A percentile compares a stretch with the other conserved stretches of the same genome.
Conservation (phyloP, 805 yeast species). For the Lachancea dasiensis region DNA sequence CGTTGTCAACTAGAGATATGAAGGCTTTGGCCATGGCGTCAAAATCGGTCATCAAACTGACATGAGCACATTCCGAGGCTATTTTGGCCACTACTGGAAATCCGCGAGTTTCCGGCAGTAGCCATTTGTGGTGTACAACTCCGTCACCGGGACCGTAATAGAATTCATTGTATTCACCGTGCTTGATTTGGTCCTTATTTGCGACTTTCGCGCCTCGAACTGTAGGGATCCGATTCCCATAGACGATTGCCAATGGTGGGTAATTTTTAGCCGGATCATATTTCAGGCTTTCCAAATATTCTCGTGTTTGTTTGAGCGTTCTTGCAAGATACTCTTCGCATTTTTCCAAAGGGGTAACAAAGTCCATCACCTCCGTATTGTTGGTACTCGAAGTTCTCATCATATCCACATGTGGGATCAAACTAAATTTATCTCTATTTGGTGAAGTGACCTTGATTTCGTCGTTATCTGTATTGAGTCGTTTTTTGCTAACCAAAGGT, state of each 20-base stretch:
- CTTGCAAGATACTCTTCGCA: conserved; percentile 59
- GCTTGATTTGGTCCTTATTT: conserved; percentile 53
- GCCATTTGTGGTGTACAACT: conserved; percentile 76
- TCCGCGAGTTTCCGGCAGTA: conserved; percentile 72
- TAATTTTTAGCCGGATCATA: conserved; percentile 48
- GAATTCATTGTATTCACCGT: conserved; percentile 70
- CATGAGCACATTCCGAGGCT: conserved; percentile 66
- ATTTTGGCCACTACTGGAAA: conserved; percentile 68
- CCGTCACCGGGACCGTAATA: conserved; percentile 92
- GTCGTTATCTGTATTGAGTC: conserved; percentile 16
- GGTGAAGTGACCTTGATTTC: conserved; percentile 4
- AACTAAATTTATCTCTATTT: conserved; percentile 11
- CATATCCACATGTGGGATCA: conserved; percentile 13
- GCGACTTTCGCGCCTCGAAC: conserved; percentile 72
- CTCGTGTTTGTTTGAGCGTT: conserved; percentile 54
- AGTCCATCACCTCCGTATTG: conserved; percentile 12
- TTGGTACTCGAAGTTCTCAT: conserved; percentile 10
- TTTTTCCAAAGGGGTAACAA: conserved; percentile 38
- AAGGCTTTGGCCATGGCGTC: conserved; percentile 68
- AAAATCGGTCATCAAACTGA: conserved; percentile 69
- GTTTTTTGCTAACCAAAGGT: conserved; percentile 53
- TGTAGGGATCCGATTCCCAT: conserved; percentile 78
- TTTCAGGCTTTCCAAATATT: conserved; percentile 50
- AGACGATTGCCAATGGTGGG: conserved; percentile 81
- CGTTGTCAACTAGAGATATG: conserved; percentile 55